Base-by-base conservation (phyloP, 2,329 filamentous ascomycete genomes). In the Colletotrichum sp. region DNA sequence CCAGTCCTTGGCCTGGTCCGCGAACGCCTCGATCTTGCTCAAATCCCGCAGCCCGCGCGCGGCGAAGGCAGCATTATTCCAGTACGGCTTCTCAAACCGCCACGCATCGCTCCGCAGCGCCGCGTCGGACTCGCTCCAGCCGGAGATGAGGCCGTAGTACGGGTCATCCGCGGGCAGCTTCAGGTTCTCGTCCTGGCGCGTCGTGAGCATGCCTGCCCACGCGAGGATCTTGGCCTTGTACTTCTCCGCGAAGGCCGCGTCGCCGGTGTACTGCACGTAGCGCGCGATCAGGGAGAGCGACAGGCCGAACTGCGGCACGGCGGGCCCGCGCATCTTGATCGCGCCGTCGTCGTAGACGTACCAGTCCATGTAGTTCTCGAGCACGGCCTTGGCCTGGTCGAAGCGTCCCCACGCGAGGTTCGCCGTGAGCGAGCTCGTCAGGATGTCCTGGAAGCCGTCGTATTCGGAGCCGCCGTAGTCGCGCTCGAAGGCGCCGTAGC, bases 301-400 rank as follows among this genome's bases (percentile, higher is more conserved):
- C 36, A 76, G 68, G 27, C 31, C 55, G 61, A 57, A 54, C 29
- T 69, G 38, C 13, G 29, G 57, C 4, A 47, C 57, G 9, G 29
- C 66, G 24, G 63, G 55, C 12, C 15, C 63, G 65, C 24, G 76
- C 73, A 34, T 76, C 77, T 31, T 59, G 57, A 69, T 62, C 18
- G 34, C 66, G 55, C 66, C 66, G 36, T 81, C 81, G 63, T 86
- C 76, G 21, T 81, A 77, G 62, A 85, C 79, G 73, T 86, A 84
- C 85, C 84, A 86, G 76, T 87, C 84, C 66, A 85, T 81, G 77
- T 86, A 69, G 2, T 69, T 69, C 29, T 69, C 66, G 2, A 69
- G 36, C 8, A 69, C 27, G 0, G n/a, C n/a, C 16, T 54, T 61
- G 6, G 66, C 66, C 24, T 69, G 66, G 1, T 34, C 18, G 7